phyloP scores from a whole-genome alignment of 1,139 yeast genomes.

The Yamadazyma buinensis region DNA sequence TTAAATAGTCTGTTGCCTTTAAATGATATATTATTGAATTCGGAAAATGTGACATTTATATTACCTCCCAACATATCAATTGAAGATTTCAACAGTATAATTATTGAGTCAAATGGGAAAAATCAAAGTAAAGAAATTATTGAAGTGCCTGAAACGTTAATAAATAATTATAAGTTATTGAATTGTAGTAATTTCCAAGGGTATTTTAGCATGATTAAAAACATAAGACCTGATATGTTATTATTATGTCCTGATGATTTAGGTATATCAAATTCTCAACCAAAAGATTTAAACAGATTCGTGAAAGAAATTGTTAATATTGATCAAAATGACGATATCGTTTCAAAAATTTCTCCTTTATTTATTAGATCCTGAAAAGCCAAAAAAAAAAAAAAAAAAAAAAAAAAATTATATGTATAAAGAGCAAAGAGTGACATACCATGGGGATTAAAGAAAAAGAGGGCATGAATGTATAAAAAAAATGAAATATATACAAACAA shows the following conservation, averaged over 20 bases:
- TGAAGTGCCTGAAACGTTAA: constrained; percentile 16
- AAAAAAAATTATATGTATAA: too few relatives aligned
- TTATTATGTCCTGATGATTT: constrained; percentile 43
- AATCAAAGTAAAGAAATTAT: constrained; percentile 7
- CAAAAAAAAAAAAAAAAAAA: too few relatives aligned
- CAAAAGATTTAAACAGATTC: constrained; percentile 39
- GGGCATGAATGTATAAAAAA: too few relatives aligned
- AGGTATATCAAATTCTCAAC: constrained; percentile 30
- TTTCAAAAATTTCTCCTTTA: constrained; percentile 11
- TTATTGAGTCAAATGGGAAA: constrained; percentile 8
- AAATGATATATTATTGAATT: constrained; percentile 33
- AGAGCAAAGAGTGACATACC: too few relatives aligned
- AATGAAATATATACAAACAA: too few relatives aligned
- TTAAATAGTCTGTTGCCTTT: constrained; percentile 38
- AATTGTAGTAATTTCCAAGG: constrained; percentile 43
- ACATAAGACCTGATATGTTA: constrained; percentile 40
- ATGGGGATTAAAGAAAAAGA: too few relatives aligned
- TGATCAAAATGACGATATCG: constrained; percentile 15
- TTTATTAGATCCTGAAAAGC: constrained; percentile 9
- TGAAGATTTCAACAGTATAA: constrained; percentile 30
- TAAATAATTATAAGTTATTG: constrained; percentile 37
- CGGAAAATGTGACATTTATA: constrained; percentile 44
- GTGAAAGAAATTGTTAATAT: constrained; percentile 34
- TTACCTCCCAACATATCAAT: constrained; percentile 44
- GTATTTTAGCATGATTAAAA: constrained; percentile 38